Base-by-base conservation (phyloP, 1,284 basidiomycete species). In the Ceratobasidium sp. region DNA sequence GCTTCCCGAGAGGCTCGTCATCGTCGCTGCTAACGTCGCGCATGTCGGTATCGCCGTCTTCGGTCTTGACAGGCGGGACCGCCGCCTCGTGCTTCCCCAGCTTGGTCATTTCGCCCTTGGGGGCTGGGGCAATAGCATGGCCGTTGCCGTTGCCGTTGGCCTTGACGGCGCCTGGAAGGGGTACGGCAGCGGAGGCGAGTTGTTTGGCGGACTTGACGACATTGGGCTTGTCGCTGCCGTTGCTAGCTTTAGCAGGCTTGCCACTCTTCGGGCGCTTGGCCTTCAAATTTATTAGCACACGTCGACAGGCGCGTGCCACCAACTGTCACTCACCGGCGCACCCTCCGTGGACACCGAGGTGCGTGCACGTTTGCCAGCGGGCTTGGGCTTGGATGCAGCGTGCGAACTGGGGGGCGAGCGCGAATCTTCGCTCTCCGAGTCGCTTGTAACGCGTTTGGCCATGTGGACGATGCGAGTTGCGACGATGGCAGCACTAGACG, bases 191-290 rank as follows among this genome's bases (percentile, higher is more conserved):
- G 37, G 85, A 82, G 76, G 82, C 82, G 46, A 80, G 76, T 74
- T 82, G 83, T 81, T 91, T 92, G 11, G 82, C 84, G 24, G 90
- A 89, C 34, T 90, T 90, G 49, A 89, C 77, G 61, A 75, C 74
- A 46, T 78, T 74, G 31, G 63, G 74, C 24, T 72, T 71, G n/a
- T 74, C 61, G 49, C 39, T 49, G 72, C 53, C 51, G 49, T 37
- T 31, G 63, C 9, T 37, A n/a, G 62, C 19, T 39, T 41, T 43
- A 19, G 24, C 9, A 56, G 27, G 31, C 24, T 71, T 71, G 51
- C 64, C 27, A 51, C 48, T 68, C 49, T 51, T 53, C 31, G 65
- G 65, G 65, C 65, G 65, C 65, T 68, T 68, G 48, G 51, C 65
- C 65, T 53, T 68, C 27, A n/a, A 51, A 34, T 53, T 56, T 16